Conservation (phyloP, 495 filamentous ascomycete genomes). For the Tricharina praecox region DNA sequence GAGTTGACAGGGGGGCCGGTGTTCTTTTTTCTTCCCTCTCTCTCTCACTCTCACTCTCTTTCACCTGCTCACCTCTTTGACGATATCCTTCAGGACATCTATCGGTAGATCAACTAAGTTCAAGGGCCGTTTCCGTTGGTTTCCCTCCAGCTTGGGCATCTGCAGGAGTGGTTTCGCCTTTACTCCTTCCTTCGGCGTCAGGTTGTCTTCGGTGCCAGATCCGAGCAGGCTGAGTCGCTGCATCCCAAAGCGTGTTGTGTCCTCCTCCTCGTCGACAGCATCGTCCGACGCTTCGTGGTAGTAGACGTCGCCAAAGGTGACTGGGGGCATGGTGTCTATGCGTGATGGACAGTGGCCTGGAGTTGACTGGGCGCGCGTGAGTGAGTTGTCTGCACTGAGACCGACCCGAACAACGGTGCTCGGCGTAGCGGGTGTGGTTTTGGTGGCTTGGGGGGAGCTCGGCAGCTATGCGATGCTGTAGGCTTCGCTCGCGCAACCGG, state of each 20-base stretch:
- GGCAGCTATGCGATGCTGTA: too few species aligned
- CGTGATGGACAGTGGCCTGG: too few species aligned
- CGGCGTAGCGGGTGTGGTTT: too few species aligned
- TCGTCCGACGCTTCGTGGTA: constrained; percentile 35
- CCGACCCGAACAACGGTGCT: too few species aligned
- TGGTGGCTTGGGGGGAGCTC: too few species aligned
- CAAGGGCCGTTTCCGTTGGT: constrained; percentile 28
- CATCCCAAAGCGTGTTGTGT: constrained; percentile 23
- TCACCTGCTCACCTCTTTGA: constrained; percentile 65
- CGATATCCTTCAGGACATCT: constrained; percentile 72
- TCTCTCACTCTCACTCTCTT: too few species aligned
- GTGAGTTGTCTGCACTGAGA: too few species aligned
- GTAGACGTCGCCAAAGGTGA: constrained; percentile 1
- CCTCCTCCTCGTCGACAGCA: constrained; percentile 34
- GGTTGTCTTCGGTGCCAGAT: not conserved
- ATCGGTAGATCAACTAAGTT: constrained; percentile 64
- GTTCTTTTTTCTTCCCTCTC: too few species aligned
- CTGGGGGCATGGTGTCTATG: too few species aligned
- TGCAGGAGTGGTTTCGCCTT: constrained; percentile 3
- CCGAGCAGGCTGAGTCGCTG: not conserved
- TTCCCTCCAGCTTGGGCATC: constrained; percentile 2
- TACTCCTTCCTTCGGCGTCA: not conserved
- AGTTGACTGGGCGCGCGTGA: too few species aligned
- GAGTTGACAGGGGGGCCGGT: too few species aligned
- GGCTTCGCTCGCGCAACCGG: too few species aligned